Conservation (phyloP, 2,329 filamentous ascomycete species). For the Drechslera avenae region DNA sequence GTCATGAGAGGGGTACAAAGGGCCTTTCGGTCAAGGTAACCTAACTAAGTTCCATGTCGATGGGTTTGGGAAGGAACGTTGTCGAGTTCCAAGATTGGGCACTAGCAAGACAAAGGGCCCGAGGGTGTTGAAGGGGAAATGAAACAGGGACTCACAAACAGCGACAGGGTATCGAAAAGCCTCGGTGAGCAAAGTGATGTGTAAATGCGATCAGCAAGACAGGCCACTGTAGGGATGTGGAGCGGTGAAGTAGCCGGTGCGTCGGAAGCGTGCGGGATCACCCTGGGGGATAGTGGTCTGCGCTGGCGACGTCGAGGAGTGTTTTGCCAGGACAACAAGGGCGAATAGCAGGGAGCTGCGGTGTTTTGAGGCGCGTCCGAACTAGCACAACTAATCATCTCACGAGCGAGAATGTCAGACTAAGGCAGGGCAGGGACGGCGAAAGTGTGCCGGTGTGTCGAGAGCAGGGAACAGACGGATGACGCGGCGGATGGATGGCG, state of each 20-base stretch:
- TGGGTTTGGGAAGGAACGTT: conserved; percentile 39
- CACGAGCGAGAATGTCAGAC: conserved; percentile 18
- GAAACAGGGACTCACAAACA: conserved; percentile 44
- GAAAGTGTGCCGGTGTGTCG: conserved; percentile 21
- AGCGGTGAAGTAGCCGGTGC: conserved; percentile 36
- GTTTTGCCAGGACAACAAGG: conserved; percentile 29
- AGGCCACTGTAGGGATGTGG: conserved; percentile 29
- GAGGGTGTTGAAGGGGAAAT: conserved; percentile 35
- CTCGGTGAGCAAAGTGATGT: conserved; percentile 30
- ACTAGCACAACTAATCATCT: conserved; percentile 26
- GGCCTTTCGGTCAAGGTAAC: conserved; percentile 37
- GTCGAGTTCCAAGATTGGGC: conserved; percentile 16
- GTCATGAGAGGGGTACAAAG: conserved; percentile 45
- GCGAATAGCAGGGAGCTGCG: conserved; percentile 35
- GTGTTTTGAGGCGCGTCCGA: conserved; percentile 33
- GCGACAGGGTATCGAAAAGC: conserved; percentile 29
- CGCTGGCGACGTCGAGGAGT: conserved; percentile 30
- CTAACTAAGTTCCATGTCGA: conserved; percentile 38
- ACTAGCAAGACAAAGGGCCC: conserved; percentile 40
- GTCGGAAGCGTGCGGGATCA: conserved; percentile 41
- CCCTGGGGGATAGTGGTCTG: conserved; percentile 36
- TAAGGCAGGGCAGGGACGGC: conserved; percentile 24
- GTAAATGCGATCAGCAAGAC: conserved; percentile 34
- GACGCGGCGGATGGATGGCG: conserved; percentile 27
- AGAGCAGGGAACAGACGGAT: conserved; percentile 35